These are phyloP conservation scores for Leonotis leonurus DNA, from an alignment of 257 asterid species.

Conservation along the genomic window DNA sequence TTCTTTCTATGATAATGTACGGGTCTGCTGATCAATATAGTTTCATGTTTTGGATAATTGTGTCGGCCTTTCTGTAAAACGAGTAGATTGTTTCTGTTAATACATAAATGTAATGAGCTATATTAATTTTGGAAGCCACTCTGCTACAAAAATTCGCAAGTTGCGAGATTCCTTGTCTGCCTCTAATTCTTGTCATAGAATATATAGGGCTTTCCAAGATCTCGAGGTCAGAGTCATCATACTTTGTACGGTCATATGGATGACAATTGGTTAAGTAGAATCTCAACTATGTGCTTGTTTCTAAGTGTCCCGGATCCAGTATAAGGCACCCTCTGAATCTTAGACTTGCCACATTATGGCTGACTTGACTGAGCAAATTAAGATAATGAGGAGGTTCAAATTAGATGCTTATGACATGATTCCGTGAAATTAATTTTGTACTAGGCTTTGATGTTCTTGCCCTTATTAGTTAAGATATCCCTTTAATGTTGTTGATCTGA, in stretches of 20 bases:
- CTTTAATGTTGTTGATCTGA: not conserved
- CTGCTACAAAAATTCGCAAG: not conserved
- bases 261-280: not conserved
- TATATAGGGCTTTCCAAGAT: not conserved
- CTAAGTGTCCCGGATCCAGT: not conserved
- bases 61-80: not conserved
- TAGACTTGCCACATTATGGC: slow-evolving; percentile 7
- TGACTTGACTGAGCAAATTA: not conserved
- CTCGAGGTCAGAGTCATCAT: not conserved
- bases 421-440: not conserved
- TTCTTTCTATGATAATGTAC: not conserved
- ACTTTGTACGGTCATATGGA: not conserved
- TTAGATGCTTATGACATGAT: not conserved
- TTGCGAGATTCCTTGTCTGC: not conserved
- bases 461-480: not conserved
- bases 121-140: not conserved
- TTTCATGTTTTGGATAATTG: not conserved
- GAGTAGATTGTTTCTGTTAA: not conserved
- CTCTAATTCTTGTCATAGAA: not conserved
- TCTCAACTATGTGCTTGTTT: not conserved
- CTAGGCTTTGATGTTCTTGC: not conserved
- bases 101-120: too few relatives aligned
- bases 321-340: not conserved
- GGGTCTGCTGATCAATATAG: not conserved
- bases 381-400: not conserved